Evolutionary conservation across 176 grass and related monocot species (phyloP), one percentile per base, ranked within the genome.

Genomic region (Phragmites australis): DNA sequence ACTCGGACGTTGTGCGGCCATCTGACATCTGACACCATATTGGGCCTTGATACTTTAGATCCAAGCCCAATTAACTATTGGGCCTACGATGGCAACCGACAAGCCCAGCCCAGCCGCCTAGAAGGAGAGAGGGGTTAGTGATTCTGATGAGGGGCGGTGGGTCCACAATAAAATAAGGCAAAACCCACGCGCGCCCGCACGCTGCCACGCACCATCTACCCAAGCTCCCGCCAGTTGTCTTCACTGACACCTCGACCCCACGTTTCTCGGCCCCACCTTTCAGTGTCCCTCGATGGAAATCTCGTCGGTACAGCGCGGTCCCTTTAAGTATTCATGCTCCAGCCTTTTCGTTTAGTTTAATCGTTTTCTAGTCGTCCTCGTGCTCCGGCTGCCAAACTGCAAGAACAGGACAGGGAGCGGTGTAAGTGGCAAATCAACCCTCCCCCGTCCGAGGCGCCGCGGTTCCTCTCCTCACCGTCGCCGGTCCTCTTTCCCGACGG

Each of bases 211-310:
- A 4, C 47, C 58, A 18, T 32, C 15, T 16, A 1, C 26, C n/a
- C n/a, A n/a, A 0, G 26, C 4, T 6, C 2, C 4, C 1, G 1
- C 32, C 10, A 10, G 2, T 23, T 18, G 0, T 9, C 8, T 4
- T 17, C 6, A 3, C 39, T 6, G 39, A 6, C 39, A 44, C 1
- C 0, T 5, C 4, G 37, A 9, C 22, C 39, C 53, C 73, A 43
- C 22, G 16, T 1, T 29, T 0, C 1, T 0, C 6, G 2, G 0
- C n/a, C 73, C 54, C 22, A 19, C 73, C 0, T 59, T 53, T 19
- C 39, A 59, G 52, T 0, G 1, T 21, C 0, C 5, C 12, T 8
- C 17, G 1, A 3, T 9, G 7, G 9, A 21, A 5, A 14, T 3
- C 8, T 3, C 10, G 1, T n/a, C 32, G 5, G 11, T 37, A 5